Evolutionary conservation across 352 stramenopile species (phyloP).

Genomic region (Porosira glacialis): DNA sequence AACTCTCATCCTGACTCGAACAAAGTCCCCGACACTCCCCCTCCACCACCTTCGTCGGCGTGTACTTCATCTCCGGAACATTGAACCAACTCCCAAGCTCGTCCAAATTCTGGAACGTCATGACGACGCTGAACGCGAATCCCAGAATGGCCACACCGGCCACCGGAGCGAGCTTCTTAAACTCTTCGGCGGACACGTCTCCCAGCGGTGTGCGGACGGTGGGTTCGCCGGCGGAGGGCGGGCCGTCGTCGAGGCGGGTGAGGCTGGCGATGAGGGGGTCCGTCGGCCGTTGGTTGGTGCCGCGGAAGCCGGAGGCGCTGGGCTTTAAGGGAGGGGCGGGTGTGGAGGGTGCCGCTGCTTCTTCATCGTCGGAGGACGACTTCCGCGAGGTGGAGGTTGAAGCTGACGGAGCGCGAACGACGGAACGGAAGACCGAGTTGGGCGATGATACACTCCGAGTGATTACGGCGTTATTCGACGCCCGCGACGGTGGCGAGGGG

Average conservation of each 20-base stretch:
- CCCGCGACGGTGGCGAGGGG: too few species aligned
- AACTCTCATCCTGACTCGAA: conserved; percentile 55
- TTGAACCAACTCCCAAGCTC: too few species aligned
- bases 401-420: too few species aligned
- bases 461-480: too few species aligned
- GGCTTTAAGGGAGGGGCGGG: too few species aligned
- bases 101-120: conserved; percentile 40
- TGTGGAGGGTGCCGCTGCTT: too few species aligned
- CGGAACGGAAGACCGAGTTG: too few species aligned
- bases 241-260: conserved; percentile 56
- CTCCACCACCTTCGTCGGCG: conserved; percentile 32
- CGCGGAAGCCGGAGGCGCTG: too few species aligned
- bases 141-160: conserved; percentile 57
- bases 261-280: conserved; percentile 64
- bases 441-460: too few species aligned
- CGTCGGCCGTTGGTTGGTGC: conserved; percentile 11
- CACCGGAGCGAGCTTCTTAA: conserved; percentile 58
- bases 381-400: too few species aligned
- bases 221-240: conserved; percentile 10
- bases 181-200: conserved; percentile 60
- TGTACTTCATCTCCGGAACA: conserved; percentile 37
- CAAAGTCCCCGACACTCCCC: conserved; percentile 64
- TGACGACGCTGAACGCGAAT: conserved; percentile 56
- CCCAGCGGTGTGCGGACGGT: conserved; percentile 58
- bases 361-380: too few species aligned